Evolutionary conservation across 2,329 filamentous ascomycete genomes (phyloP), one percentile per base, ranked within the genome.

Genomic region (Penicillium sp.): DNA sequence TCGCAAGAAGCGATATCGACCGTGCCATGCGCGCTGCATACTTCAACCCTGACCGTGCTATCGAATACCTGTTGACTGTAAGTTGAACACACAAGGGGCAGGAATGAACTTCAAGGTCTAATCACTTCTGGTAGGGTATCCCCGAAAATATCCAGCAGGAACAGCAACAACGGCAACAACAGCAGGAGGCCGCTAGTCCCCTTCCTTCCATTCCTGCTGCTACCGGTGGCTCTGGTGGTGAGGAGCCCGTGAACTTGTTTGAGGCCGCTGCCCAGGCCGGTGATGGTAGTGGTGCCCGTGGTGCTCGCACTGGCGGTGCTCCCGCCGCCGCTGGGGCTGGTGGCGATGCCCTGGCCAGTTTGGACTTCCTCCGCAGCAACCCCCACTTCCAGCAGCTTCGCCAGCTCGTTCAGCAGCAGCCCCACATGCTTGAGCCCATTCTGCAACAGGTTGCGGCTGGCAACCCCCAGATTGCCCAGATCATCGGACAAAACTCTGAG

Each of bases 361-460:
- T 99, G 57, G 93, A 98, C 64, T 98, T 96, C 75, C 82, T 99
- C 55, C 89, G 95, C 70, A 91, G 93, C 76, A 98, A 98, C 75
- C 89, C 93, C 24, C 93, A 98, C 76, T 99, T 99, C 79, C 95
- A 98, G 79, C 95, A 99, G 78, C 85, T 99, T 58, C 90, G 95
- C 62, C 93, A 97, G 78, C 89, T 99, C 22, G 93, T 99, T 45
- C 95, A 99, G 78, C 93, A 97, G 76, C 91, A 98, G 74, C 95
- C 95, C 19, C 90, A 95, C 74, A 99, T 99, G 95, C 88, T 99
- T 22, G 95, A 99, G 80, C 93, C 95, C 7, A 98, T 99, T 66
- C 82, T 99, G 55, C 93, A 98, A 77, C 93, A 97, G 77, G 91
- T 99, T 37, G 93, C 91, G 35, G 90, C 91, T 22, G 93, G 93